These are phyloP conservation scores for Fusarium pseudoanthophilum DNA, from an alignment of 2,329 filamentous ascomycete species.

Conservation along the genomic window DNA sequence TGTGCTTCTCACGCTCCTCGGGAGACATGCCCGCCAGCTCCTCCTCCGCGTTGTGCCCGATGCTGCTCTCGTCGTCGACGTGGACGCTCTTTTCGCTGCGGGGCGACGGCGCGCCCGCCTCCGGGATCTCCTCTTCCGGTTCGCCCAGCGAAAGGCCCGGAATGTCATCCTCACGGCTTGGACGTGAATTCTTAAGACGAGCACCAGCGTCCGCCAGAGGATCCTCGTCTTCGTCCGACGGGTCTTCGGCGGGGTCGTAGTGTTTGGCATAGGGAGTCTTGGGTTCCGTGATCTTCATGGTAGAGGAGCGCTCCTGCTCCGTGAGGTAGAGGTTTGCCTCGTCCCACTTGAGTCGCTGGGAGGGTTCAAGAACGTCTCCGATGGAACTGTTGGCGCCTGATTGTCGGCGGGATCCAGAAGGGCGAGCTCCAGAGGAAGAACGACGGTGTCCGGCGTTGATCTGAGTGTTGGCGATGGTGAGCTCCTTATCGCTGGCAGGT, in stretches of 20 bases:
- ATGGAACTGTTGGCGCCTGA: conserved; percentile 62
- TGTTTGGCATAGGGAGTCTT: conserved; percentile 96
- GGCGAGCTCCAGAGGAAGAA: conserved; percentile 76
- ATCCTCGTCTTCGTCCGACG: conserved; percentile 76
- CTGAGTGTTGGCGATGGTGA: conserved; percentile 93
- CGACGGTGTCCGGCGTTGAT: conserved; percentile 92
- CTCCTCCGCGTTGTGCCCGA: conserved; percentile 68
- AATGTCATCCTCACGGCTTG: conserved; percentile 76
- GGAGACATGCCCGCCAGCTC: conserved; percentile 64
- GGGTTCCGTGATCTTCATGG: conserved; percentile 99
- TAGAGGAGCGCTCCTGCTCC: conserved; percentile 92
- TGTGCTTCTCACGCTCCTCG: conserved; percentile 91
- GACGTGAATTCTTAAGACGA: conserved; percentile 51
- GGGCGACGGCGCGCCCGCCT: conserved; percentile 52
- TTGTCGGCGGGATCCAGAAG: conserved; percentile 75
- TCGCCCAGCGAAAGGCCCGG: conserved; percentile 92
- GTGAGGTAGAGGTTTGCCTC: conserved; percentile 97
- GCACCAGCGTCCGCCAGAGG: conserved; percentile 45
- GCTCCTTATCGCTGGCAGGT: conserved; percentile 77
- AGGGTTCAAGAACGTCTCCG: conserved; percentile 59
- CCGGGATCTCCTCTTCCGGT: conserved; percentile 78
- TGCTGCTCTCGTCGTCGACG: conserved; percentile 72
- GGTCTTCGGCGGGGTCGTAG: conserved; percentile 90
- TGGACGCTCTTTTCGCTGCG: conserved; percentile 77
- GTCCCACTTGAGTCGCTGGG: conserved; percentile 93